These are phyloP conservation scores for Lasiodiplodia gonubiensis DNA, from an alignment of 2,329 filamentous ascomycete species.

Conservation along the genomic window DNA sequence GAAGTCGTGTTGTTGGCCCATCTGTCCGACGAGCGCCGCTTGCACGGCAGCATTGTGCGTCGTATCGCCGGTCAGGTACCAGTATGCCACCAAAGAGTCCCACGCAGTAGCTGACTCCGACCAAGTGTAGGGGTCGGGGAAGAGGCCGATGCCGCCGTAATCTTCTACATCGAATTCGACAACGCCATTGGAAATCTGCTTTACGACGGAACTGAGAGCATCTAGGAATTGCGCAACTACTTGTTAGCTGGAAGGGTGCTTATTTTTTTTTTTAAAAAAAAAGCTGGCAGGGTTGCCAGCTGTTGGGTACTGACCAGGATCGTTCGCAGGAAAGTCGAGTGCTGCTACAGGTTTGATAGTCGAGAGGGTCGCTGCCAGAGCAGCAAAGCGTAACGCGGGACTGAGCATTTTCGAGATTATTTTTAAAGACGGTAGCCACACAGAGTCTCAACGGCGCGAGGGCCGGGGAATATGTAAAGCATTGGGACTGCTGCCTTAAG, in stretches of 20 bases:
- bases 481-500: not conserved
- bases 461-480: not conserved
- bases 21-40: constrained; percentile 51
- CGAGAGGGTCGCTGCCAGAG: not conserved
- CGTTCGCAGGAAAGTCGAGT: not conserved
- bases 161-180: constrained; percentile 4
- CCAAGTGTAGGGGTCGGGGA: constrained; percentile 55
- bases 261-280: not conserved
- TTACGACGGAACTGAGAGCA: constrained; percentile 1
- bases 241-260: not conserved
- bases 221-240: not conserved
- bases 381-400: not conserved
- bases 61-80: constrained; percentile 52
- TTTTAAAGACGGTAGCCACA: not conserved
- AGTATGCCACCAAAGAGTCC: constrained; percentile 52
- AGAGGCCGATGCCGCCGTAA: constrained; percentile 55
- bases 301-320: not conserved
- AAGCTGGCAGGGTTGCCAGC: too few relatives aligned
- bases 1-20: constrained; percentile 50
- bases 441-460: not conserved
- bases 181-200: constrained; percentile 7
- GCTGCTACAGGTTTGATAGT: not conserved
- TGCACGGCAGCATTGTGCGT: constrained; percentile 51
- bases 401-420: not conserved
- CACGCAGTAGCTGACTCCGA: constrained; percentile 52